Percentiles rank a stretch among this genome's conserved stretches.
Conservation (phyloP, 495 filamentous ascomycete species). For the Hypoxylon lenormandii region DNA sequence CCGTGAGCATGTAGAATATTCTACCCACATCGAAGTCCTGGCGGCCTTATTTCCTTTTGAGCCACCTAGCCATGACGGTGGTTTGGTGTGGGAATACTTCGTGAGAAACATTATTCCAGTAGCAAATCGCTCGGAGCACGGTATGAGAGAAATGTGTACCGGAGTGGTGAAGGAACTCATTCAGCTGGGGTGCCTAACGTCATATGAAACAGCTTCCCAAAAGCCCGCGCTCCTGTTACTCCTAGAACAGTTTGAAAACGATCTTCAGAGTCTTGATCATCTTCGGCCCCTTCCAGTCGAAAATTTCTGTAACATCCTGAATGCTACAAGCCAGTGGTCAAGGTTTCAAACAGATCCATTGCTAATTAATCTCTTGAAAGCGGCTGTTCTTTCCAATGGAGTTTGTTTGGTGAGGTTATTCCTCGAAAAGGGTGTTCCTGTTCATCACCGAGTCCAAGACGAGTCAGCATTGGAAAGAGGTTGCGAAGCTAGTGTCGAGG, state of each 20-base stretch:
- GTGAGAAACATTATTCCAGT: neutral
- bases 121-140: neutral
- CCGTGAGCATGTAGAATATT: neutral
- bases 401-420: neutral
- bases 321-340: neutral
- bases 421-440: slow-evolving; percentile 3
- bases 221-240: slow-evolving; percentile 1
- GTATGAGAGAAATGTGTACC: neutral
- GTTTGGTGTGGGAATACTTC: slow-evolving; percentile 13
- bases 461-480: slow-evolving; percentile 3
- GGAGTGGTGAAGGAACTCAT: neutral
- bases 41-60: neutral
- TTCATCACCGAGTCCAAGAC: neutral
- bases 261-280: neutral
- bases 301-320: neutral
- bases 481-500: neutral
- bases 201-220: neutral
- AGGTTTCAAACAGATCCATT: neutral
- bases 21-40: neutral
- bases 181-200: neutral
- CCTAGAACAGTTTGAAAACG: too few relatives aligned
- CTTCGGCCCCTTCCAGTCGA: neutral
- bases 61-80: neutral
- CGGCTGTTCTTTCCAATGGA: neutral
- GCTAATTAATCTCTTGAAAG: neutral